Evolutionary conservation across 202 grass and related monocot species (phyloP), one percentile per base, ranked within the genome.

Genomic region (Miscanthus sacchariflorus): DNA sequence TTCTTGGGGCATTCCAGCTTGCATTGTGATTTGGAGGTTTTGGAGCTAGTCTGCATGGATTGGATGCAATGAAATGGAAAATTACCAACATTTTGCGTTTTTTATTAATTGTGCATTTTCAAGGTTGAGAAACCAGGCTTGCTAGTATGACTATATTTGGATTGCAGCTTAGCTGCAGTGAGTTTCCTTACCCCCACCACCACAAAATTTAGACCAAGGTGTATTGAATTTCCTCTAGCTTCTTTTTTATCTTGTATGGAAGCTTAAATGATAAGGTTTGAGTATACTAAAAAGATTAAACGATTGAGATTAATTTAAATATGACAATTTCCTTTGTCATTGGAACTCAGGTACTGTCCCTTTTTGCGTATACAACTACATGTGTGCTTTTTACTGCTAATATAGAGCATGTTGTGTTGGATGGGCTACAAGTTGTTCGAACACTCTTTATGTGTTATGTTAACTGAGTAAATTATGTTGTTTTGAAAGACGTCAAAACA

Each of bases 21-120:
- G 18, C 69, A 27, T 74, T 87, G 9, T 18, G 13, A 54, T 61
- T 84, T 68, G 45, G 36, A 27, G n/a, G 30, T 68, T 36, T 24
- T 58, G 76, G 81, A 48, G 82, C 15, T 72, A 23, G 1, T 45
- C 13, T 27, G 0, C 2, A 72, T 12, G 5, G 58, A 63, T 24
- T 63, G 58, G 58, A 40, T 63, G 38, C 27, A 9, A 71, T 42
- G 76, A 35, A 24, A 54, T 65, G 50, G 49, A 46, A 78, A 83
- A 5, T 21, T 63, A 63, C 4, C 35, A 4, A 7, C 68, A 18
- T 56, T 28, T 36, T 2, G 6, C 6, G 8, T 4, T 67, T 17
- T 17, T 56, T 56, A 6, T 56, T 56, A 56, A 33, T 2, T 77
- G 18, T 15, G 18, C 12, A 25, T n/a, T 83, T 83, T 58, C 23